phyloP scores from a whole-genome alignment of 257 asterid genomes.

The Eucommia ulmoides region DNA sequence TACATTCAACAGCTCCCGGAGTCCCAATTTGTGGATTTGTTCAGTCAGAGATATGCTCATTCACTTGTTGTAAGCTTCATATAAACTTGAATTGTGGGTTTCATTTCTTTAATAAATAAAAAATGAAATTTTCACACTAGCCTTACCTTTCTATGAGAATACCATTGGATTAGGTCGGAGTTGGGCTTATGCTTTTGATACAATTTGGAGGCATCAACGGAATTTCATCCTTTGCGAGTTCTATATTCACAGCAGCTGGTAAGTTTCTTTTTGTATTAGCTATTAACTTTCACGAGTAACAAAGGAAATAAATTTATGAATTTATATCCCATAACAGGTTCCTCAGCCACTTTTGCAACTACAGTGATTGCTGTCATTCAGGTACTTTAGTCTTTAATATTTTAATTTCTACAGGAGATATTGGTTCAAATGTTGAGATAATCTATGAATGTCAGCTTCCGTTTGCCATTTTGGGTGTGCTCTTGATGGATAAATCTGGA shows the following conservation, averaged over 20 bases:
- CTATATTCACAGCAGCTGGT: background rate
- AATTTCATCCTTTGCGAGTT: background rate
- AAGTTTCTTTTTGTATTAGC: too few species aligned
- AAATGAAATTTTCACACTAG: too few species aligned
- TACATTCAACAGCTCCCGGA: background rate
- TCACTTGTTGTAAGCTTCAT: background rate
- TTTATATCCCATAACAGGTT: background rate
- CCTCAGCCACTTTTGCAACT: background rate
- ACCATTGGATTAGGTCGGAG: background rate
- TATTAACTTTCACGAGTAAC: too few species aligned
- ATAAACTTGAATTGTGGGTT: background rate
- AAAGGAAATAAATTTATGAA: too few species aligned
- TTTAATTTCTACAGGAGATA: too few species aligned
- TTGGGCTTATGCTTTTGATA: background rate
- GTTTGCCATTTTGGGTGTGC: background rate
- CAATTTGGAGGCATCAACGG: background rate
- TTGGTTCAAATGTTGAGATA: background rate
- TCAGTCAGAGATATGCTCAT: background rate
- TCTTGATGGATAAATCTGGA: background rate
- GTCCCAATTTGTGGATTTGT: background rate
- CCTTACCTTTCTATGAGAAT: background rate
- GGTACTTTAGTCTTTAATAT: too few species aligned
- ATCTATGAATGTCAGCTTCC: background rate
- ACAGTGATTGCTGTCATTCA: background rate
- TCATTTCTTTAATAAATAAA: too few species aligned